Evolutionary conservation across 1,284 basidiomycete species (phyloP).

Genomic region (Rhodotorula mucilaginosa): DNA sequence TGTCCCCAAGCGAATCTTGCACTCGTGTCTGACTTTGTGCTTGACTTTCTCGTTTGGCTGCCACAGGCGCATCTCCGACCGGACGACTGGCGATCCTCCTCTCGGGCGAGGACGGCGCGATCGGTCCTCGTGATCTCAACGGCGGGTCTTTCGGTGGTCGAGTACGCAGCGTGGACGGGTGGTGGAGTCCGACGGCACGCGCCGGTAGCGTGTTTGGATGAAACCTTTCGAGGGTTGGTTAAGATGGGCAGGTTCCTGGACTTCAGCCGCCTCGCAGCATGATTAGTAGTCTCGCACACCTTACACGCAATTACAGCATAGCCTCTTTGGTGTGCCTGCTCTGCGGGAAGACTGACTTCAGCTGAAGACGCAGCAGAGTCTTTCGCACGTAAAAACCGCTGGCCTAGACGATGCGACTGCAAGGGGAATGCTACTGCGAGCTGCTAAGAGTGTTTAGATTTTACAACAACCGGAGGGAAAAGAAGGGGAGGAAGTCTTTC

Average conservation of each 20-base stretch:
- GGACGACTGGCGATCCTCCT: conserved; percentile 32
- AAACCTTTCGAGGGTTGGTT: not conserved
- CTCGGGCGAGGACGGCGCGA: conserved; percentile 29
- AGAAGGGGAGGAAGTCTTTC: not conserved
- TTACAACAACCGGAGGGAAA: conserved; percentile 9
- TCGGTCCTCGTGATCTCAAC: conserved; percentile 35
- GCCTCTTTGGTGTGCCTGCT: no score
- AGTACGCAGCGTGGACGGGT: conserved; percentile 28
- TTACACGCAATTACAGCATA: no score
- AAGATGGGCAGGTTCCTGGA: not conserved
- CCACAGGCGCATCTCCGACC: conserved; percentile 11
- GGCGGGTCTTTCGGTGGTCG: conserved; percentile 34
- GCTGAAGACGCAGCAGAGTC: no score
- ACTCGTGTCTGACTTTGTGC: not conserved
- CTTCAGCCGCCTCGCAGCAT: no score
- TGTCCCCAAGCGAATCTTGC: no score
- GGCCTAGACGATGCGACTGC: not conserved
- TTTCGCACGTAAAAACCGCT: no score
- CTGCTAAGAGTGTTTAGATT: not conserved
- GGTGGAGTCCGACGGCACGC: conserved; percentile 30
- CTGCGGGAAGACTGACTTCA: no score
- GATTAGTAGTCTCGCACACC: no score
- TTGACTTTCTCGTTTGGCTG: no score
- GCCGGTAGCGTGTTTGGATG: conserved; percentile 11
- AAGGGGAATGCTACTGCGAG: not conserved